phyloP scores from a whole-genome alignment of 768 basidiomycete genomes.

The Suillus variegatus region DNA sequence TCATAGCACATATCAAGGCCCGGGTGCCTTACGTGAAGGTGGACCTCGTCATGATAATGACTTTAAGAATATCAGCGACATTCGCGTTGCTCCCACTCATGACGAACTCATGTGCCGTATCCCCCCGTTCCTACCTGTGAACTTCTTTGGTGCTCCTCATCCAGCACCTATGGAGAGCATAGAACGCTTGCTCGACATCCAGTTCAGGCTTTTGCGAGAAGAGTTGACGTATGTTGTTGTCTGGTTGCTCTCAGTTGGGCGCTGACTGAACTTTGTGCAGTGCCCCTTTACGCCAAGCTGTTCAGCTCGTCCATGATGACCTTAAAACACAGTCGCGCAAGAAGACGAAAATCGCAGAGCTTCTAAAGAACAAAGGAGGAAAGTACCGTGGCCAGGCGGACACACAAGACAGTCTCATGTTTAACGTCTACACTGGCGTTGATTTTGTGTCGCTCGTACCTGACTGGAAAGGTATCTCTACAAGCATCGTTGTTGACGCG shows the following conservation, averaged over 20 bases:
- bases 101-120: slow-evolving; percentile 53
- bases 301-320: slow-evolving; percentile 52
- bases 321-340: slow-evolving; percentile 22
- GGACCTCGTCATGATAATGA: slow-evolving; percentile 76
- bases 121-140: slow-evolving; percentile 63
- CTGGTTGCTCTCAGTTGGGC: not conserved
- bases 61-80: slow-evolving; percentile 50
- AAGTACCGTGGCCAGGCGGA: slow-evolving; percentile 50
- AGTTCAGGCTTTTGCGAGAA: slow-evolving; percentile 74
- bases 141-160: slow-evolving; percentile 61
- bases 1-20: slow-evolving; percentile 50
- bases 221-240: slow-evolving; percentile 57
- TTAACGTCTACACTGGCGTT: slow-evolving; percentile 62
- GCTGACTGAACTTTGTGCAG: slow-evolving; percentile 29
- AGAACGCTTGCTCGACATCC: slow-evolving; percentile 68
- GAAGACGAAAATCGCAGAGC: slow-evolving; percentile 42
- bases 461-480: slow-evolving; percentile 53
- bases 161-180: slow-evolving; percentile 58
- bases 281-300: slow-evolving; percentile 52
- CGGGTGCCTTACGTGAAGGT: slow-evolving; percentile 47
- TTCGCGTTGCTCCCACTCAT: slow-evolving; percentile 72
- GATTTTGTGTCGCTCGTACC: slow-evolving; percentile 47
- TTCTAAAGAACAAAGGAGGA: slow-evolving; percentile 58
- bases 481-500: slow-evolving; percentile 46
- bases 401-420: slow-evolving; percentile 51